Evolutionary conservation across 2,329 filamentous ascomycete species (phyloP).

Genomic region (Teratosphaeria epicoccoides): DNA sequence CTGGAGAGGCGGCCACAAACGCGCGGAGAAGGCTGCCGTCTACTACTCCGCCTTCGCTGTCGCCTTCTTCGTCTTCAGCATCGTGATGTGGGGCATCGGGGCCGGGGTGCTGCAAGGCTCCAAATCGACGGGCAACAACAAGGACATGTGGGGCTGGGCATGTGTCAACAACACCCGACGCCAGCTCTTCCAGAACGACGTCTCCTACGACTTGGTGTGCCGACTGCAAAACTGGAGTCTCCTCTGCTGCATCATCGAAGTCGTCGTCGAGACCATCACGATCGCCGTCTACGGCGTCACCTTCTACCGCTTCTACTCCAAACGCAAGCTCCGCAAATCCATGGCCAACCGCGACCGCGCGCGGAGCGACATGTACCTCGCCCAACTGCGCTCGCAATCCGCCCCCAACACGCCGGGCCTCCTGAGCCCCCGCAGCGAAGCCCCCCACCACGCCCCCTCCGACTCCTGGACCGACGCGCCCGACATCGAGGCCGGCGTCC

Average conservation of each 20-base stretch:
- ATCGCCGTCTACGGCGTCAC: slow-evolving; percentile 88
- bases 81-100: slow-evolving; percentile 83
- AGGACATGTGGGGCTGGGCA: slow-evolving; percentile 98
- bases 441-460: slow-evolving; percentile 34
- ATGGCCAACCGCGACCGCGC: slow-evolving; percentile 95
- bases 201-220: slow-evolving; percentile 85
- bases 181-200: slow-evolving; percentile 64
- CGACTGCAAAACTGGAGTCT: slow-evolving; percentile 90
- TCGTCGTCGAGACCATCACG: slow-evolving; percentile 83
- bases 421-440: slow-evolving; percentile 50
- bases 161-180: slow-evolving; percentile 74
- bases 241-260: slow-evolving; percentile 93
- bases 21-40: slow-evolving; percentile 83
- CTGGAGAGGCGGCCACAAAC: slow-evolving; percentile 73
- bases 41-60: slow-evolving; percentile 95
- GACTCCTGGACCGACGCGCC: slow-evolving; percentile 31
- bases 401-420: slow-evolving; percentile 81
- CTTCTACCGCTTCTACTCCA: slow-evolving; percentile 96
- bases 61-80: slow-evolving; percentile 84
- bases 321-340: slow-evolving; percentile 87
- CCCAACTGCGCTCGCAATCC: slow-evolving; percentile 56
- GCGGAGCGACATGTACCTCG: slow-evolving; percentile 88
- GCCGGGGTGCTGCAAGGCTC: slow-evolving; percentile 74
- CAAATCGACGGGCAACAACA: slow-evolving; percentile 59
- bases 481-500: slow-evolving; percentile 34